Conservation (phyloP, 2,329 filamentous ascomycete genomes). For the Thielaviopsis musarum region DNA sequence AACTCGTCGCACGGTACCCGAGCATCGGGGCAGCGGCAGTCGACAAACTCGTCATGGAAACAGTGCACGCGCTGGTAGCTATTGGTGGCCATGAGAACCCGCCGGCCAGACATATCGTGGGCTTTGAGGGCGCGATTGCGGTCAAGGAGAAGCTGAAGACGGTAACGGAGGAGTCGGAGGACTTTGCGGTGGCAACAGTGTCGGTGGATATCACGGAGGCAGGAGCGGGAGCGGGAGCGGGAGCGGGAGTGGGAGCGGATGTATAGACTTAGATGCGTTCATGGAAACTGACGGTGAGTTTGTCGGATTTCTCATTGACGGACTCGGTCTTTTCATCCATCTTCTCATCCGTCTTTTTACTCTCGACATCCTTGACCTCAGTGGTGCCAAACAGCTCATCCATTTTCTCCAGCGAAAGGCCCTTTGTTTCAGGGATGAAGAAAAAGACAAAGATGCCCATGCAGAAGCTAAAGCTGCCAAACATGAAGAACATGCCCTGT, state of each 20-base stretch:
- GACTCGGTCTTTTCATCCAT: not conserved
- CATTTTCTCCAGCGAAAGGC: constrained; percentile 45
- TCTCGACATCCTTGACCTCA: constrained; percentile 17
- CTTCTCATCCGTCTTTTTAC: not conserved
- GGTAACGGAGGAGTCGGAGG: constrained; percentile 87
- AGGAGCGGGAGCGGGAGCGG: constrained; percentile 31
- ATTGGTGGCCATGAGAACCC: constrained; percentile 95
- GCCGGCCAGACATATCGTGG: constrained; percentile 84
- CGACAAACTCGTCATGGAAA: constrained; percentile 66
- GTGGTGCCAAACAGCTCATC: constrained; percentile 48
- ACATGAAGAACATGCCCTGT: constrained; percentile 50
- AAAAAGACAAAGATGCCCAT: constrained; percentile 53
- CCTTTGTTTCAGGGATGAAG: constrained; percentile 56
- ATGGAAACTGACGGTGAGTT: not conserved
- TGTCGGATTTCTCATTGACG: not conserved
- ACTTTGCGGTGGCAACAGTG: constrained; percentile 80
- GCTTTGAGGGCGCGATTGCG: constrained; percentile 67
- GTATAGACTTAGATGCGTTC: constrained; percentile 13
- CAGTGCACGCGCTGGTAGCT: constrained; percentile 75
- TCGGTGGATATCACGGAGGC: constrained; percentile 57
- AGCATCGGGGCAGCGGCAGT: constrained; percentile 50
- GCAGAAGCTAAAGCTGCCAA: constrained; percentile 45
- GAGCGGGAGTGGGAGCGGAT: constrained; percentile 25
- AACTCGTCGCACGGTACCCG: constrained; percentile 54
- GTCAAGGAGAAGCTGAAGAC: constrained; percentile 96